Evolutionary conservation across 2,329 filamentous ascomycete genomes (phyloP).

Genomic region (Claviceps sp.): DNA sequence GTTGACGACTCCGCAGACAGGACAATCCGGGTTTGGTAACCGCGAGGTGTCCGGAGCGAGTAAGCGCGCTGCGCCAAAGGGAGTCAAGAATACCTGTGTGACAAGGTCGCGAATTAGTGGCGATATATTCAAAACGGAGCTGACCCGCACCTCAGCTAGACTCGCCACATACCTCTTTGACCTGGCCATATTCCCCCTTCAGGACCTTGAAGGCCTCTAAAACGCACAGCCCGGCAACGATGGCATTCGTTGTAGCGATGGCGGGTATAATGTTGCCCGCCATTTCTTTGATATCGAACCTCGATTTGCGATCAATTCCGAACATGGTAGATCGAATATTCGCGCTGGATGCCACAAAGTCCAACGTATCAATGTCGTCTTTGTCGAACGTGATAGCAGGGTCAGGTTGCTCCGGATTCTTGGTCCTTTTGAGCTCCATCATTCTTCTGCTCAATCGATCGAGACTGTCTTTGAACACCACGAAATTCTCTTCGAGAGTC

Average conservation of each 20-base stretch:
- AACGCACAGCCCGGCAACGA: constrained; percentile 85
- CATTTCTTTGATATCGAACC: constrained; percentile 98
- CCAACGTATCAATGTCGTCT: constrained; percentile 86
- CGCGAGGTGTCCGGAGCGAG: constrained; percentile 44
- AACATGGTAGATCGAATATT: constrained; percentile 87
- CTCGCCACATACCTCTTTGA: constrained; percentile 50
- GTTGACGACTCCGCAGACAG: constrained; percentile 67
- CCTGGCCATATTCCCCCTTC: constrained; percentile 52
- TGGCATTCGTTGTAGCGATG: constrained; percentile 95
- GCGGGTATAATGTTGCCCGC: constrained; percentile 98
- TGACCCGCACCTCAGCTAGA: background rate
- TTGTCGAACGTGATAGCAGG: constrained; percentile 84
- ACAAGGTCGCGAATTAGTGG: constrained; percentile 2
- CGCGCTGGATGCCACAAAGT: constrained; percentile 83
- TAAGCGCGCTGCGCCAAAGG: constrained; percentile 44
- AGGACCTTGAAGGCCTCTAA: constrained; percentile 87
- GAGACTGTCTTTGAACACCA: constrained; percentile 77
- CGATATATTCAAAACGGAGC: background rate
- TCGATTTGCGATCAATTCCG: constrained; percentile 73
- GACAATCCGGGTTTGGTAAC: constrained; percentile 66
- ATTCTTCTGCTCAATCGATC: constrained; percentile 63
- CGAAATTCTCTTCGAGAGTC: constrained; percentile 71
- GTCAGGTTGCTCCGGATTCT: constrained; percentile 33
- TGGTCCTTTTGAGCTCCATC: constrained; percentile 43
- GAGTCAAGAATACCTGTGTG: constrained; percentile 61